phyloP scores from a whole-genome alignment of 1,139 yeast species.

The Pichia sp. region DNA sequence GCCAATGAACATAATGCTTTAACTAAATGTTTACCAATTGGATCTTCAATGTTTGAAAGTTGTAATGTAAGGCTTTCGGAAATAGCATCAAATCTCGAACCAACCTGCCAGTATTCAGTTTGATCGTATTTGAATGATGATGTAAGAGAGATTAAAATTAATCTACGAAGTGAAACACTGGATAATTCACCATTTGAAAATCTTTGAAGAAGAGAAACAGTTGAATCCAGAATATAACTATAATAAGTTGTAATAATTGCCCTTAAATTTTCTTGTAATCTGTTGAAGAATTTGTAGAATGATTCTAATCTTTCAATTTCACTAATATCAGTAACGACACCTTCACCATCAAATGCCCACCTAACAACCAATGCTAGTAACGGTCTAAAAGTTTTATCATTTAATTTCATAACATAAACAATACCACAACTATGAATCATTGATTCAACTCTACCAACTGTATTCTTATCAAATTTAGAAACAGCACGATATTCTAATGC shows the following conservation, averaged over 20 bases:
- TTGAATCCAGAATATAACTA: constrained; percentile 77
- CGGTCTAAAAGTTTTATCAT: constrained; percentile 91
- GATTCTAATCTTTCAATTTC: constrained; percentile 57
- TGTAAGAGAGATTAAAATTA: constrained; percentile 63
- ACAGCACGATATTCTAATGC: constrained; percentile 64
- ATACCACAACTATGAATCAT: constrained; percentile 71
- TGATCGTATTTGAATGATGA: constrained; percentile 83
- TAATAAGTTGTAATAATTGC: constrained; percentile 84
- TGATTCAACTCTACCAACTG: constrained; percentile 75
- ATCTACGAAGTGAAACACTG: constrained; percentile 60
- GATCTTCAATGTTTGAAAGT: constrained; percentile 57
- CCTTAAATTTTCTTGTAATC: constrained; percentile 74
- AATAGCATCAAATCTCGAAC: constrained; percentile 72
- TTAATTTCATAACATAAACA: constrained; percentile 77
- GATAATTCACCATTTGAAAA: constrained; percentile 39
- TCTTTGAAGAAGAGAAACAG: constrained; percentile 46
- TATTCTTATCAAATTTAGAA: constrained; percentile 59
- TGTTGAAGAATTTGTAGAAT: constrained; percentile 82
- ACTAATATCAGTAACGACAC: constrained; percentile 40
- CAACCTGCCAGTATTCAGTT: constrained; percentile 92
- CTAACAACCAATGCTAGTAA: constrained; percentile 79
- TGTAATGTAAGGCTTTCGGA: constrained; percentile 59
- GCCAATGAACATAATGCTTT: constrained; percentile 77
- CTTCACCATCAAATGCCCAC: constrained; percentile 90
- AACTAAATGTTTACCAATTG: constrained; percentile 70